Evolutionary conservation across 805 yeast genomes (phyloP), one percentile per base, ranked within the genome.

Genomic region (Ogataea allantospora): DNA sequence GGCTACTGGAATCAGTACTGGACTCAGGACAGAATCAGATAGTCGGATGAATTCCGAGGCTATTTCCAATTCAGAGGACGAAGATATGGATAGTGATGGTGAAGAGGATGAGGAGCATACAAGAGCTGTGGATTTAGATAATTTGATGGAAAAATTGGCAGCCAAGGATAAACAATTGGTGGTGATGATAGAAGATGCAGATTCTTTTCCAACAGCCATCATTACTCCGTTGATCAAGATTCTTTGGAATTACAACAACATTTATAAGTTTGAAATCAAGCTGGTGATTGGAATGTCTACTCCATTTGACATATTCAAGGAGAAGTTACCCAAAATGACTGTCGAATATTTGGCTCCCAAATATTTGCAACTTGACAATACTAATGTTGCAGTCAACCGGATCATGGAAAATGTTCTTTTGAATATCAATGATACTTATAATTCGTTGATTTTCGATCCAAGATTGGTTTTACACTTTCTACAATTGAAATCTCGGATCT

Each of bases 171-270:
- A 44, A 21, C 37, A 37, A 16, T 35, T 63, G 9, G 30, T 56
- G 5, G 48, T 63, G 2, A 31, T 63, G 13, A 44, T 63, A n/a
- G 65, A 63, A 37, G 66, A 63, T 48, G 61, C 65, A 3, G 68
- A 63, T 42, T 54, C 64, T 5, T 55, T 63, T 35, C 56, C 57
- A 4, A 47, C 60, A 0, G 28, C 48, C 5, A 42, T 52, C 8
- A 27, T 57, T 20, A 46, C 57, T n/a, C 51, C 55, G 3, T 29
- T 53, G 12, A 36, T 62, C 21, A 46, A 51, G 22, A 24, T 52
- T 2, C 30, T 60, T 4, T 53, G 60, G 56, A 40, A 43, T 28
- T 50, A 39, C 17, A 51, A 51, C 28, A 46, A 44, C 13, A 33
- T 33, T 17, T 30, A 35, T 17, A 26, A 25, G 3, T 27, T 46